These are phyloP conservation scores for Castanea sativa DNA, from an alignment of 306 rosid species.

Conservation along the genomic window DNA sequence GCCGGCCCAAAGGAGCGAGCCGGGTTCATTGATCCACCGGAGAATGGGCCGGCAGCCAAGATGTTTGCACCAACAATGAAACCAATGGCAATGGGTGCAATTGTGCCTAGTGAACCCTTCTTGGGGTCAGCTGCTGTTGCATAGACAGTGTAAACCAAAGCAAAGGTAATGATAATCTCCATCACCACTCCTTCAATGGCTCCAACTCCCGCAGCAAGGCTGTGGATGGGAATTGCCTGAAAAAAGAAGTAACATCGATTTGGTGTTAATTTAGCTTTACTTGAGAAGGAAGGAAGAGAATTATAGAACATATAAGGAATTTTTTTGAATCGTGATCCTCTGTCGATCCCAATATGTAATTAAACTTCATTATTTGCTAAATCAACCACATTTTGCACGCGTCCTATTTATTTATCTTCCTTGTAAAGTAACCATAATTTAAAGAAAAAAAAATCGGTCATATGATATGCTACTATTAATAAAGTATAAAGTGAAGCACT, in stretches of 20 bases:
- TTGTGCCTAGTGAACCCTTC: constrained; percentile 71
- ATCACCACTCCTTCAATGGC: constrained; percentile 61
- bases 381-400: no score
- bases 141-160: constrained; percentile 81
- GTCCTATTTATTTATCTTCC: no score
- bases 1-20: constrained; percentile 92
- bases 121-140: constrained; percentile 97
- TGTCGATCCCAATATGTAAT: no score
- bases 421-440: no score
- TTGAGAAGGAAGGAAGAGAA: no score
- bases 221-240: constrained; percentile 68
- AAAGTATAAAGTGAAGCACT: no score
- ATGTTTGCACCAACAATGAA: constrained; percentile 91
- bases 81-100: constrained; percentile 92
- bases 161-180: constrained; percentile 79
- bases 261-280: not conserved
- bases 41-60: constrained; percentile 86
- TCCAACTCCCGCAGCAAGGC: constrained; percentile 69
- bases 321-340: no score
- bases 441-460: no score
- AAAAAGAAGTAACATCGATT: not conserved
- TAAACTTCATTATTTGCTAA: no score
- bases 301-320: no score
- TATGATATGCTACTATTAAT: no score
- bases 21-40: constrained; percentile 96